Conservation (phyloP, 305 asterid genomes). For the Nicotiana rustica region DNA sequence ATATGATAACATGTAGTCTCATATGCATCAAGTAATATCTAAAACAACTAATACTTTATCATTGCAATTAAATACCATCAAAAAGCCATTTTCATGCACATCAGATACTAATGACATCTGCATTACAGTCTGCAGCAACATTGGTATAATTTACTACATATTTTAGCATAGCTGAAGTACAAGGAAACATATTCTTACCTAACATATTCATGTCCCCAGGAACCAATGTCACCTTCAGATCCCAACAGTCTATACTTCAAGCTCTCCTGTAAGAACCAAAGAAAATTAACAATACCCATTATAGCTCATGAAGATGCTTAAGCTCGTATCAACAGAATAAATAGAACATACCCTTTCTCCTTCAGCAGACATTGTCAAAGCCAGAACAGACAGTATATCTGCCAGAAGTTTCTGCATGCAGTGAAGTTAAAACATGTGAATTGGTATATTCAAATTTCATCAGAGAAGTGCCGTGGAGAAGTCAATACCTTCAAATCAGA, state of each 20-base stretch:
- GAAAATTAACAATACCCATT: slow-evolving; percentile 18
- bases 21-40: slow-evolving; percentile 18
- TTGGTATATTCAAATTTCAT: background rate
- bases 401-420: slow-evolving; percentile 77
- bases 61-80: slow-evolving; percentile 21
- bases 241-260: slow-evolving; percentile 92
- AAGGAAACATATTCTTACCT: slow-evolving; percentile 56
- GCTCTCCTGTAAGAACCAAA: slow-evolving; percentile 78
- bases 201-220: slow-evolving; percentile 99
- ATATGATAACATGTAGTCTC: background rate
- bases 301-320: slow-evolving; percentile 5
- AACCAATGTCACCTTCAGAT: slow-evolving; percentile 95
- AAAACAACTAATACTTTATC: background rate
- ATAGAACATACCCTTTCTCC: slow-evolving; percentile 83
- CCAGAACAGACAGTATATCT: slow-evolving; percentile 96
- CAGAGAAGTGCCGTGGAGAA: background rate
- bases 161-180: background rate
- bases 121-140: background rate
- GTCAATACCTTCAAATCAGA: slow-evolving; percentile 74
- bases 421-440: slow-evolving; percentile 25
- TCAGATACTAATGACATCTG: background rate
- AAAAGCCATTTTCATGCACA: background rate
- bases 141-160: background rate
- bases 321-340: slow-evolving; percentile 20
- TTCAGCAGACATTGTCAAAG: slow-evolving; percentile 98